phyloP scores from a whole-genome alignment of 2,329 filamentous ascomycete species.

The Aspergillus cejpii region DNA sequence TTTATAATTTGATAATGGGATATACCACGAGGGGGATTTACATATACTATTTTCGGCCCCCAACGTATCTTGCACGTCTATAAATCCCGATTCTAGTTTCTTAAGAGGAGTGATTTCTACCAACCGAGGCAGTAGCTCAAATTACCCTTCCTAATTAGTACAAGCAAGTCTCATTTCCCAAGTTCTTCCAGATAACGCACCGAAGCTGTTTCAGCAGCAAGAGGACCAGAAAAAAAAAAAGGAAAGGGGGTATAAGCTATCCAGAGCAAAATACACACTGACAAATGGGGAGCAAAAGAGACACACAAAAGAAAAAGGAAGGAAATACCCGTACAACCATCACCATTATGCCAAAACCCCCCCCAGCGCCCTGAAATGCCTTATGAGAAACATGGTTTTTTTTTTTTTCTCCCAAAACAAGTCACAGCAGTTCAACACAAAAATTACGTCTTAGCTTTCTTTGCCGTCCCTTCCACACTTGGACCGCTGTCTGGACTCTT shows the following conservation, averaged over 20 bases:
- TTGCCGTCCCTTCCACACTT: constrained; percentile 28
- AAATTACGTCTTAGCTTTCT: constrained; percentile 37
- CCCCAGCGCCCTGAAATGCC: not conserved
- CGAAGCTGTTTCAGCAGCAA: not conserved
- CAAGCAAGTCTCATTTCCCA: constrained; percentile 2
- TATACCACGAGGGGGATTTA: not conserved
- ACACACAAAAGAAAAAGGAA: constrained; percentile 1
- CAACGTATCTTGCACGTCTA: too few relatives aligned
- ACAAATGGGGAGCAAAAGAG: constrained; percentile 5
- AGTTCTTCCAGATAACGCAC: constrained; percentile 2
- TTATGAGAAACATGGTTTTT: constrained; percentile 8
- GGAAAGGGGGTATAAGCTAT: constrained; percentile 13
- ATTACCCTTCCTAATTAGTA: not conserved
- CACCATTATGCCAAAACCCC: constrained; percentile 14
- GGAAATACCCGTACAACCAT: constrained; percentile 13
- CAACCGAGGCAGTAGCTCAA: too few relatives aligned
- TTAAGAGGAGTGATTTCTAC: too few relatives aligned
- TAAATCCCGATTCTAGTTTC: too few relatives aligned
- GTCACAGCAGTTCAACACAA: constrained; percentile 3
- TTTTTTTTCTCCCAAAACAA: constrained; percentile 2
- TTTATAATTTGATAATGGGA: too few relatives aligned
- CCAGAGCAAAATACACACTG: constrained; percentile 9
- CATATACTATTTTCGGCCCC: too few relatives aligned
- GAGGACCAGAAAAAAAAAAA: constrained; percentile 4
- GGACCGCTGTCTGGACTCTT: constrained; percentile 39